Conservation (phyloP, 176 grass and related monocot species). For the Eragrostis curvula region DNA sequence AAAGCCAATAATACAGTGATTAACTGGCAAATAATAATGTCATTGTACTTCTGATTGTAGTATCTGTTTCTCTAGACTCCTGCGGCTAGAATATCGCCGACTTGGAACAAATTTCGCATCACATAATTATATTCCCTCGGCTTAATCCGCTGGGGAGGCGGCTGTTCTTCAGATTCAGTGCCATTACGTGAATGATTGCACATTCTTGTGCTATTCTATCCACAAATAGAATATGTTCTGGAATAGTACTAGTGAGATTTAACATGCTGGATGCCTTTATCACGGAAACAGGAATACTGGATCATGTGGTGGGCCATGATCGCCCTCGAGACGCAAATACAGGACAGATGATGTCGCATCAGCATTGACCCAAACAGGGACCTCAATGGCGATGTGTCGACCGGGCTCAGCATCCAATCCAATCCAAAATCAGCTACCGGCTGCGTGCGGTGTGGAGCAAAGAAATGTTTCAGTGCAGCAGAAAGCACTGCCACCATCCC, state of each 20-base stretch:
- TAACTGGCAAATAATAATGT: background rate
- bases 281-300: constrained; percentile 18
- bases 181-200: constrained; percentile 3
- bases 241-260: background rate
- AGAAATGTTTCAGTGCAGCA: background rate
- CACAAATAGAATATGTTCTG: constrained; percentile 1
- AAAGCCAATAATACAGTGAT: background rate
- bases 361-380: constrained; percentile 29
- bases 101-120: background rate
- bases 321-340: constrained; percentile 3
- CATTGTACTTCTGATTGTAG: background rate
- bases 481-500: background rate
- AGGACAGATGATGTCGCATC: constrained; percentile 28
- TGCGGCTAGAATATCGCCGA: background rate
- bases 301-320: constrained; percentile 32
- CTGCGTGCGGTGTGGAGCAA: background rate
- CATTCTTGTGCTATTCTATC: background rate
- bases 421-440: background rate
- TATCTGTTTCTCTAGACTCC: background rate
- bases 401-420: background rate
- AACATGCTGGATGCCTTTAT: constrained; percentile 38
- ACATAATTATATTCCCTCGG: background rate
- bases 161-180: background rate
- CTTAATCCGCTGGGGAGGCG: background rate
- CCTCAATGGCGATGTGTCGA: constrained; percentile 9